Evolutionary conservation across 805 yeast genomes (phyloP).

Genomic region (Komagataella ulmi): DNA sequence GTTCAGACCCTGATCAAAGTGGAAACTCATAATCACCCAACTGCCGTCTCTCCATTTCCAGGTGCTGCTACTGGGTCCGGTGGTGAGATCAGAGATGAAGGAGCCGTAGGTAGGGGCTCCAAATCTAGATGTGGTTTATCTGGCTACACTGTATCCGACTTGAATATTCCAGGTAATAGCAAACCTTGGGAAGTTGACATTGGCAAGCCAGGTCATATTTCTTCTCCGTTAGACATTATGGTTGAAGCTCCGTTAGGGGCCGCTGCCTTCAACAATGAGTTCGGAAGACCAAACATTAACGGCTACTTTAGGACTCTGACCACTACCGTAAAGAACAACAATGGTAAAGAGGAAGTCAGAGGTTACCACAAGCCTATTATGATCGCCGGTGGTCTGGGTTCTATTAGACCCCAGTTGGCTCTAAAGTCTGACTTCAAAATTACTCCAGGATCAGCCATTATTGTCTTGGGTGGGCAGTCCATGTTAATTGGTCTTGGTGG

Average conservation of each 20-base stretch:
- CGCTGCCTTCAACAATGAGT: slow-evolving; percentile 96
- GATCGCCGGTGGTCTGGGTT: slow-evolving; percentile 99
- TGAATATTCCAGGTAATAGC: slow-evolving; percentile 67
- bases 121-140: slow-evolving; percentile 92
- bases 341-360: slow-evolving; percentile 62
- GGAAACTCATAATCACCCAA: slow-evolving; percentile 98
- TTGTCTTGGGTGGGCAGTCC: slow-evolving; percentile 94
- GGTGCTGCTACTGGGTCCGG: slow-evolving; percentile 99
- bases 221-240: slow-evolving; percentile 89
- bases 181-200: slow-evolving; percentile 95
- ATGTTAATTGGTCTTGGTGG: slow-evolving; percentile 99
- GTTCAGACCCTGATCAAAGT: slow-evolving; percentile 90
- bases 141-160: slow-evolving; percentile 87
- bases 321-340: slow-evolving; percentile 50
- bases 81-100: slow-evolving; percentile 99
- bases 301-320: slow-evolving; percentile 96
- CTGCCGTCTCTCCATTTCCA: slow-evolving; percentile 97
- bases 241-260: slow-evolving; percentile 95
- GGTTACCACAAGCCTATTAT: slow-evolving; percentile 98
- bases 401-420: slow-evolving; percentile 87
- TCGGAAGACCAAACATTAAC: slow-evolving; percentile 93
- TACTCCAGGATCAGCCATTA: slow-evolving; percentile 82
- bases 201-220: slow-evolving; percentile 89
- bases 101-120: slow-evolving; percentile 98
- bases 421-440: slow-evolving; percentile 68